Percentiles rank a stretch among this genome's conserved stretches.
Evolutionary conservation across 345 rosid species (phyloP).

Genomic region (Hibiscus trionum): DNA sequence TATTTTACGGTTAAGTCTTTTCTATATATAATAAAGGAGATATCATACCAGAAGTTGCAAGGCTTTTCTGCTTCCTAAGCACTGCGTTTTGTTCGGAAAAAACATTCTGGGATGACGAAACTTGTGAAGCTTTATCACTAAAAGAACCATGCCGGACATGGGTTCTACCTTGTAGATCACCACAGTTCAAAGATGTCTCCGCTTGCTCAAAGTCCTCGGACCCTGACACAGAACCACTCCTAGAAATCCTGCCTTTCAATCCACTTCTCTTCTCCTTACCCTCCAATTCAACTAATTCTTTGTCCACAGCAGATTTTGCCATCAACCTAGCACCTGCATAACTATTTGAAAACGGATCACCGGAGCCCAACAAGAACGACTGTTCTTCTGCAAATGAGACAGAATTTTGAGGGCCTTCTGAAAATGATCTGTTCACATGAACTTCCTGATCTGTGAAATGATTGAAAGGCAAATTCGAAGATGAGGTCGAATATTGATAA

Average conservation of each 20-base stretch:
- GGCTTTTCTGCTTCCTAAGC: slow-evolving; percentile 26
- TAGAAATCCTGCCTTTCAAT: slow-evolving; percentile 20
- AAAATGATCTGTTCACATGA: slow-evolving; percentile 15
- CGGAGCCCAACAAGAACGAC: slow-evolving; percentile 23
- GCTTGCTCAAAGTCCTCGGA: slow-evolving; percentile 31
- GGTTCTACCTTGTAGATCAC: slow-evolving; percentile 21
- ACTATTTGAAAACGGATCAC: slow-evolving; percentile 12
- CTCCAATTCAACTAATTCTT: slow-evolving; percentile 22
- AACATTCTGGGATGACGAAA: slow-evolving; percentile 47
- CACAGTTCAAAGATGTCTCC: slow-evolving; percentile 23
- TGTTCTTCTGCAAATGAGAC: slow-evolving; percentile 26
- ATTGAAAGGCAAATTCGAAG: slow-evolving; percentile 17
- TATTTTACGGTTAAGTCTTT: neutral
- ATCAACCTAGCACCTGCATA: slow-evolving; percentile 18
- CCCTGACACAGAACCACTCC: slow-evolving; percentile 24
- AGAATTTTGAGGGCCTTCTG: slow-evolving; percentile 19
- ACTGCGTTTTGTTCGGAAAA: slow-evolving; percentile 31
- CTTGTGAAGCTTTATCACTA: slow-evolving; percentile 31
- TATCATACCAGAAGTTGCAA: slow-evolving; percentile 29
- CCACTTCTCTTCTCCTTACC: slow-evolving; percentile 24
- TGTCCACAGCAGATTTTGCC: slow-evolving; percentile 23
- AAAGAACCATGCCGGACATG: slow-evolving; percentile 27
- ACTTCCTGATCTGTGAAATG: slow-evolving; percentile 28
- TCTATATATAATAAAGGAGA: neutral
- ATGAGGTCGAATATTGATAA: slow-evolving; percentile 14